These are phyloP conservation scores for Backusella mclennaniae DNA, from an alignment of 192 early-diverging fungal genomes.

Conservation along the genomic window DNA sequence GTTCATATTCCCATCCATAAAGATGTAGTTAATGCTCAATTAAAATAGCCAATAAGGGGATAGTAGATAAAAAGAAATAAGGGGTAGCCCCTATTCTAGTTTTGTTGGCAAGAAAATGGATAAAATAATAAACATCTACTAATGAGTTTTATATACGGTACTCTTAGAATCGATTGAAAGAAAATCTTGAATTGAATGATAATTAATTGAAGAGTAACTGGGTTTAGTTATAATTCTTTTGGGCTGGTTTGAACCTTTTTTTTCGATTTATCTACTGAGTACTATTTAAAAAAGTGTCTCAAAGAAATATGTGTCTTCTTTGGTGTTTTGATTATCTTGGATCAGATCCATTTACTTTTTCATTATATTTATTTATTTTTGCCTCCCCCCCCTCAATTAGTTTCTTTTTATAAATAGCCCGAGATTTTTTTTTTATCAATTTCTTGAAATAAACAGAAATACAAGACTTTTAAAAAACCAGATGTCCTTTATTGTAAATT, in stretches of 20 bases:
- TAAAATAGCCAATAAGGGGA: neutral
- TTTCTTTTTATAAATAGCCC: no score
- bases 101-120: neutral
- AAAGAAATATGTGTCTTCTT: no score
- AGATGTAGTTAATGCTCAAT: neutral
- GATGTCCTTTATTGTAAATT: neutral
- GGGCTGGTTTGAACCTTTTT: no score
- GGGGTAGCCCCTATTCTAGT: neutral
- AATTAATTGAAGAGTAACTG: no score
- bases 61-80: neutral
- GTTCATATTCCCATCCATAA: neutral
- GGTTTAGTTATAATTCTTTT: no score
- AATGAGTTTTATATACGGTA: neutral
- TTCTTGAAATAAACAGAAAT: neutral
- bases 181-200: neutral
- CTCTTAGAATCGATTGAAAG: neutral
- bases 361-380: no score
- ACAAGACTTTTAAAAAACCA: neutral
- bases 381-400: no score
- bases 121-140: neutral
- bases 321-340: no score
- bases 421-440: neutral
- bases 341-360: no score
- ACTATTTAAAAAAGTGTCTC: no score
- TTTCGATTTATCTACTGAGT: no score